A percentile compares a stretch with the other conserved stretches of the same genome.
phyloP scores from a whole-genome alignment of 164 flowering plant genomes.

The Cinnamomum micranthum region DNA sequence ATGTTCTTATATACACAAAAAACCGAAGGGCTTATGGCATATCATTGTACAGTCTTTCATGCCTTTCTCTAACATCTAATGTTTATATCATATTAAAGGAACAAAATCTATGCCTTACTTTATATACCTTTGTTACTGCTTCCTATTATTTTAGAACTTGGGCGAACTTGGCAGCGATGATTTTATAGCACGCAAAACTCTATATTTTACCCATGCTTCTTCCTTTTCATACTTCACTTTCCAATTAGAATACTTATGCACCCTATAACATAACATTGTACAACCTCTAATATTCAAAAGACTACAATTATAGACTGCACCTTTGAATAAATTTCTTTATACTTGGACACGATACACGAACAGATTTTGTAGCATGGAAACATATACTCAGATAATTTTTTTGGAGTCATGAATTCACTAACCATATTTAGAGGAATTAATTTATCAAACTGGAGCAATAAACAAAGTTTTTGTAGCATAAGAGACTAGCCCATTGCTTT shows the following conservation, averaged over 20 bases:
- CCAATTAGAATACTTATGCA: neutral
- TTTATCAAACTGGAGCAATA: too few species aligned
- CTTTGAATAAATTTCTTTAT: slow-evolving; percentile 3
- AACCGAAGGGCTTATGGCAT: neutral
- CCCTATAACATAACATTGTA: neutral
- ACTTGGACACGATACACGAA: neutral
- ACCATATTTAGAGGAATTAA: too few species aligned
- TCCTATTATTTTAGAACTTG: slow-evolving; percentile 4
- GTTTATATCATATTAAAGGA: neutral
- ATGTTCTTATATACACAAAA: neutral
- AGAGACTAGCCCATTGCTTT: neutral
- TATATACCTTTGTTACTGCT: neutral
- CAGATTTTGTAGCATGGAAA: too few species aligned
- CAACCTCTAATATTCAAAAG: neutral
- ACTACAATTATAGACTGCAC: neutral
- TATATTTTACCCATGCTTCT: slow-evolving; percentile 1
- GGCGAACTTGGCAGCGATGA: neutral
- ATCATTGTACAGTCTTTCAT: too few species aligned
- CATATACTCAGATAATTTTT: too few species aligned
- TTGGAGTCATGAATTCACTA: too few species aligned
- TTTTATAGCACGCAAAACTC: neutral
- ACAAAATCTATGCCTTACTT: neutral
- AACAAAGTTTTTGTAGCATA: neutral
- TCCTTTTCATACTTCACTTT: neutral
- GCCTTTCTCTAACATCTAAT: too few species aligned